Evolutionary conservation across 2,329 filamentous ascomycete genomes (phyloP), one percentile per base, ranked within the genome.

Genomic region (Xylaria hypoxylon): DNA sequence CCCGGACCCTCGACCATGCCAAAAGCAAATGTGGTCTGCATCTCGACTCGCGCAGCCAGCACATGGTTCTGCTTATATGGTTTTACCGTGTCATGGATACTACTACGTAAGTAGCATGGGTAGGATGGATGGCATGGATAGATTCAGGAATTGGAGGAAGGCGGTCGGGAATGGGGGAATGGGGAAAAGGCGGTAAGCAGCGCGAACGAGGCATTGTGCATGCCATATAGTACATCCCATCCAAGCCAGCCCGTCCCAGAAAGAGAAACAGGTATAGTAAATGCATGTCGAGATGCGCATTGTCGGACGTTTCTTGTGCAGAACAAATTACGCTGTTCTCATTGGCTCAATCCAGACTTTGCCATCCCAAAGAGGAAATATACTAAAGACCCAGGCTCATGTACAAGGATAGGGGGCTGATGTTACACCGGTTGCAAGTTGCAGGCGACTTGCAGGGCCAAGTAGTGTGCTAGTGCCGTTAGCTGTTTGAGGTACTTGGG

Each of bases 111-210:
- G n/a, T n/a, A n/a, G n/a, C n/a, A n/a, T n/a, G n/a, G n/a, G n/a
- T n/a, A n/a, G n/a, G n/a, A n/a, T n/a, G n/a, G 31, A 33, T 33
- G 11, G 7, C 11, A 38, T 38, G 10, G 35, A 38, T 61, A 44
- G 45, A 56, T 19, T 45, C 40, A 47, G 42, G 38, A 48, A 44
- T 52, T 57, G 45, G 44, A 52, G 55, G 42, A 33, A 47, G 35
- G 60, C 35, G 53, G 64, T 50, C 63, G 33, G 59, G 33, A 48
- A 56, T 59, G 59, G 64, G 50, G 26, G 45, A 13, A 52, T 50
- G 28, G 28, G 42, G 35, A 67, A 70, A 68, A 70, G 68, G 68
- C 68, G 68, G 68, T 70, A 70, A 70, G 65, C 65, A 61, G 50
- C 24, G 60, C 57, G 35, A 59, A 64, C 48, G 56, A 63, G 33